Base-by-base conservation (phyloP, 352 stramenopile species). In the Globisporangium solare region DNA sequence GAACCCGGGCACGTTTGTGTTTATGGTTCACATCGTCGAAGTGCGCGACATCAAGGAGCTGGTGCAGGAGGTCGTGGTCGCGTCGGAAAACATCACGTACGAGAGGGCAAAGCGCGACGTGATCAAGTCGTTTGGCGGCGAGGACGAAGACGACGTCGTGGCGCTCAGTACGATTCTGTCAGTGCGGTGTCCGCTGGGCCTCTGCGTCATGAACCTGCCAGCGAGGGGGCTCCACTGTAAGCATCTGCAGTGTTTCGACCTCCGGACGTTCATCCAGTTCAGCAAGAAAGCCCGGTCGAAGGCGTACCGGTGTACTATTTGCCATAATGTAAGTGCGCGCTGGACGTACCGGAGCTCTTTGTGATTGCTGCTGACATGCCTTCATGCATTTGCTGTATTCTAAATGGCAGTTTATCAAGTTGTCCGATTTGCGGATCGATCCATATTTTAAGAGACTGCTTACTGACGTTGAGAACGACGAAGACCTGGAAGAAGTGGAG, bases 221-320 rank as follows among this genome's bases (percentile, higher is more conserved):
- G 94, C 94, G 14, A 73, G 95, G 40, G 92, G 92, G 11, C 65
- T 86, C 35, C 59, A 95, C 63, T 98, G 95, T 65, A 95, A 90
- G 54, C 95, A 98, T 63, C 73, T 97, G 52, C 93, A 98, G 79
- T 98, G 95, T 66, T 98, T 98, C 69, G 94, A 98, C 68, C 68
- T 98, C 27, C 76, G 64, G 59, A 97, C 88, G 3, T 98, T 97
- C 64, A 66, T 98, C 20, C 65, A 86, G 40, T 92, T 95, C 51
- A 98, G 95, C 77, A 81, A 94, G 60, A 89, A 81, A 59, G 83
- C 90, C 18, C 75, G 76, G 46, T 96, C 90, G 18, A 82, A 86
- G 40, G 75, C 89, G 47, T 98, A 92, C 79, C 82, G 85, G 53
- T 98, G 94, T 79, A 87, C 73, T 55, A 72, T 90, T 27, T 98